Percentiles rank a stretch among this genome's conserved stretches.
Conservation (phyloP, 1,284 basidiomycete genomes). For the Puccinia hordei region DNA sequence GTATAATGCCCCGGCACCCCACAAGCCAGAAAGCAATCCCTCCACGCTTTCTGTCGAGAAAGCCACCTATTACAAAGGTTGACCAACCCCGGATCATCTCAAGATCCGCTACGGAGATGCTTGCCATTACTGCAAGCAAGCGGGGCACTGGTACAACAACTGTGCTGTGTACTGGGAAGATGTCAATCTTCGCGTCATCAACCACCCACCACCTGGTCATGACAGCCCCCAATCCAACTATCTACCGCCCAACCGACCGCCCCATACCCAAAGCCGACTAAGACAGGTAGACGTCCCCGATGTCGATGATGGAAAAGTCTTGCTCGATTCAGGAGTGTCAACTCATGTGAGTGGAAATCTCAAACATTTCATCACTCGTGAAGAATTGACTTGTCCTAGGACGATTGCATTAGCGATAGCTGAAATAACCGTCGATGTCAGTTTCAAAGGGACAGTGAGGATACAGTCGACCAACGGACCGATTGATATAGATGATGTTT, state of each 20-base stretch:
- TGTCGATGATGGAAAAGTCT: neutral
- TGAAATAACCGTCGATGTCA: neutral
- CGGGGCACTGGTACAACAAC: constrained; percentile 12
- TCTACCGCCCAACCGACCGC: neutral
- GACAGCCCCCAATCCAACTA: neutral
- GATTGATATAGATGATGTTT: neutral
- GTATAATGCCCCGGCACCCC: too few relatives aligned
- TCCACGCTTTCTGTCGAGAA: constrained; percentile 1
- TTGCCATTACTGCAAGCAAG: constrained; percentile 8
- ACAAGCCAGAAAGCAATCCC: neutral
- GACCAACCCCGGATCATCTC: neutral
- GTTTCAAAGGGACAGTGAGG: neutral
- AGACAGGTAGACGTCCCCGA: neutral
- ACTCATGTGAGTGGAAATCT: constrained; percentile 14
- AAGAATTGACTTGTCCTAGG: neutral
- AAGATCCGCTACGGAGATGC: too few relatives aligned
- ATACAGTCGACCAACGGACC: neutral
- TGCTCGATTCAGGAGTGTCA: neutral
- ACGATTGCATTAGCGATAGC: neutral
- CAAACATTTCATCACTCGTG: neutral
- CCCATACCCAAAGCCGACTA: neutral
- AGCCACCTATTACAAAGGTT: neutral
- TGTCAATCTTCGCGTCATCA: neutral
- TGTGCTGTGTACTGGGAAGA: neutral
- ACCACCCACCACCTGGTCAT: neutral